These are phyloP conservation scores for Bifiguratus adelaidae DNA, from an alignment of 192 early-diverging fungal species.

Conservation along the genomic window DNA sequence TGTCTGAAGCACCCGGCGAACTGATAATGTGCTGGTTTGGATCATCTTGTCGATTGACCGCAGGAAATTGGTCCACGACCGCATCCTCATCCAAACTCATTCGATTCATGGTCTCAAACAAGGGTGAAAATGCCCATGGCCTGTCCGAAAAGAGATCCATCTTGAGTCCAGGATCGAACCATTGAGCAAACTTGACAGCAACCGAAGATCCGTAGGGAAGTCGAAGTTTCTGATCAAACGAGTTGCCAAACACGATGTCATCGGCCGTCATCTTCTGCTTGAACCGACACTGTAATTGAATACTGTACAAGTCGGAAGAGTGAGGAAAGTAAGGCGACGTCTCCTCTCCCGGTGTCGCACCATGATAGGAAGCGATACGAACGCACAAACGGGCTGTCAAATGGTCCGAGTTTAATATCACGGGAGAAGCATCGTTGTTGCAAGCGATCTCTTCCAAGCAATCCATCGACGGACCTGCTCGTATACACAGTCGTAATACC, in stretches of 20 bases:
- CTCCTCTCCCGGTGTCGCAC: conserved; percentile 9
- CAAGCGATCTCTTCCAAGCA: conserved; percentile 22
- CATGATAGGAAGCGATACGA: conserved; percentile 55
- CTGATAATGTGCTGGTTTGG: conserved; percentile 9
- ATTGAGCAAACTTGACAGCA: conserved; percentile 60
- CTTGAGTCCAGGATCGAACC: conserved; percentile 68
- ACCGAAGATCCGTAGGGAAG: conserved; percentile 60
- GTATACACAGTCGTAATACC: conserved; percentile 15
- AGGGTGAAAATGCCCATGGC: conserved; percentile 63
- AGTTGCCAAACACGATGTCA: conserved; percentile 67
- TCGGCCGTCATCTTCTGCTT: conserved; percentile 50
- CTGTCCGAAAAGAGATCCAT: conserved; percentile 56
- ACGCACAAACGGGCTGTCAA: conserved; percentile 58
- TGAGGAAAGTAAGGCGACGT: conserved; percentile 48
- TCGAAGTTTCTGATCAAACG: conserved; percentile 57
- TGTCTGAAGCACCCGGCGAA: conserved; percentile 8
- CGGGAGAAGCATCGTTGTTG: conserved; percentile 56
- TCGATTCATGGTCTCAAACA: conserved; percentile 66
- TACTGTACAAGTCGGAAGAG: conserved; percentile 48
- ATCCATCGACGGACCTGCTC: conserved; percentile 22
- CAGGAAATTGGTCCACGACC: conserved; percentile 11
- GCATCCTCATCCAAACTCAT: conserved; percentile 37
- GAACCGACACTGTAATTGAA: conserved; percentile 67
- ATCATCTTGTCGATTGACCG: conserved; percentile 2
- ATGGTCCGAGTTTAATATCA: conserved; percentile 46